Conservation (phyloP, 768 basidiomycete genomes). For the Mrakia gelida region DNA sequence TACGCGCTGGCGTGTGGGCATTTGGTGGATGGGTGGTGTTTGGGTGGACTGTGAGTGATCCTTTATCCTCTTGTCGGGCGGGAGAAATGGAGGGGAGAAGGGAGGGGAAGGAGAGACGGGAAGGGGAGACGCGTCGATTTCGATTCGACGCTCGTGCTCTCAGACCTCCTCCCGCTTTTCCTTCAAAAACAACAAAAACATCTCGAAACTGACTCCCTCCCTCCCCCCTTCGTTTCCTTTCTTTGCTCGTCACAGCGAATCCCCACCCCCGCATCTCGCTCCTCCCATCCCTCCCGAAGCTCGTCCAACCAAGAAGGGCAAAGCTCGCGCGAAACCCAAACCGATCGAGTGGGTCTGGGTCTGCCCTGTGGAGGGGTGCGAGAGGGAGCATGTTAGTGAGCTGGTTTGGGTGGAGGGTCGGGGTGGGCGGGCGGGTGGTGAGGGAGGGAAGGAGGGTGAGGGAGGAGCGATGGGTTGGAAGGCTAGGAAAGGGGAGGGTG, state of each 20-base stretch:
- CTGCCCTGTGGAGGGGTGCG: background rate
- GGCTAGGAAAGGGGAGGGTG: background rate
- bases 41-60: background rate
- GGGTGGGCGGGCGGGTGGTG: background rate
- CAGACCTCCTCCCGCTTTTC: too few species aligned
- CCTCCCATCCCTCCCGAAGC: background rate
- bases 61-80: background rate
- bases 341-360: background rate
- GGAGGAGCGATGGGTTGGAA: background rate
- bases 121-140: background rate
- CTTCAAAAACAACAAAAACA: too few species aligned
- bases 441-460: background rate
- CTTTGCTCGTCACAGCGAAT: background rate
- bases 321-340: background rate
- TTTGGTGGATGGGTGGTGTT: slow-evolving; percentile 13
- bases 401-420: background rate
- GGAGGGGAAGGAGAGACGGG: too few species aligned
- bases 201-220: background rate
- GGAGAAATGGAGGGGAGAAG: too few species aligned
- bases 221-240: background rate
- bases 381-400: background rate
- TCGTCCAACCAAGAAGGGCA: slow-evolving; percentile 2
- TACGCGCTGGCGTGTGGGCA: background rate
- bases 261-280: background rate
- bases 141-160: too few species aligned